A percentile compares a stretch with the other conserved stretches of the same genome.
Conservation (phyloP, 2,329 filamentous ascomycete genomes). For the Alternaria longipes region DNA sequence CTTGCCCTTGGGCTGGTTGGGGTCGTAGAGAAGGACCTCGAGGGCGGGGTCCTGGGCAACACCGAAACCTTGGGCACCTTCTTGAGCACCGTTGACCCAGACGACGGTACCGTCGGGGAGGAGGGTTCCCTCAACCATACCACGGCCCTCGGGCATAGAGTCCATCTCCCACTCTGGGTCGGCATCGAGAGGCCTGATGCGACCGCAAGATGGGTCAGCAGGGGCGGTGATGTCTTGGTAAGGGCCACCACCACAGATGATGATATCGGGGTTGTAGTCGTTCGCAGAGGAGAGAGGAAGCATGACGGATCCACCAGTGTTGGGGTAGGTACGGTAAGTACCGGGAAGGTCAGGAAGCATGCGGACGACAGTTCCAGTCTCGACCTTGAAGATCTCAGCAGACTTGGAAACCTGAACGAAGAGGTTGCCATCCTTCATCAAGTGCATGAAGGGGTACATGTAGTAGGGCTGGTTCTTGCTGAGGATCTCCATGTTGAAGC, state of each 20-base stretch:
- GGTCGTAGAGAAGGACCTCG: constrained; percentile 67
- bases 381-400: constrained; percentile 65
- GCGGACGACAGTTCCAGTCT: constrained; percentile 56
- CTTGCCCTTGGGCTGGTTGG: constrained; percentile 59
- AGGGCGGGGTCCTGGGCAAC: constrained; percentile 63
- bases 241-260: constrained; percentile 68
- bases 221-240: constrained; percentile 68
- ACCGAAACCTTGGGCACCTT: constrained; percentile 68
- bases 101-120: constrained; percentile 71
- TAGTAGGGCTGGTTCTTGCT: constrained; percentile 69
- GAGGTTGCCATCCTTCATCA: constrained; percentile 64
- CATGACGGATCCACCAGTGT: constrained; percentile 67
- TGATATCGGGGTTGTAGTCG: constrained; percentile 62
- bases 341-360: constrained; percentile 63
- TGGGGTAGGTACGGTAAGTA: constrained; percentile 67
- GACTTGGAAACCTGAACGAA: constrained; percentile 67
- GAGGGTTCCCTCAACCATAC: constrained; percentile 68
- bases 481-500: constrained; percentile 63
- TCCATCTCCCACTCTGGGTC: constrained; percentile 66
- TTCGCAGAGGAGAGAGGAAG: constrained; percentile 63
- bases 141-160: constrained; percentile 66
- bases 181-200: constrained; percentile 61
- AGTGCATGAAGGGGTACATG: constrained; percentile 70
- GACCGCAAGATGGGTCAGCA: constrained; percentile 67
- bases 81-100: constrained; percentile 67